These are phyloP conservation scores for Saccharomycopsis fibuligera DNA, from an alignment of 805 yeast genomes.

Conservation along the genomic window DNA sequence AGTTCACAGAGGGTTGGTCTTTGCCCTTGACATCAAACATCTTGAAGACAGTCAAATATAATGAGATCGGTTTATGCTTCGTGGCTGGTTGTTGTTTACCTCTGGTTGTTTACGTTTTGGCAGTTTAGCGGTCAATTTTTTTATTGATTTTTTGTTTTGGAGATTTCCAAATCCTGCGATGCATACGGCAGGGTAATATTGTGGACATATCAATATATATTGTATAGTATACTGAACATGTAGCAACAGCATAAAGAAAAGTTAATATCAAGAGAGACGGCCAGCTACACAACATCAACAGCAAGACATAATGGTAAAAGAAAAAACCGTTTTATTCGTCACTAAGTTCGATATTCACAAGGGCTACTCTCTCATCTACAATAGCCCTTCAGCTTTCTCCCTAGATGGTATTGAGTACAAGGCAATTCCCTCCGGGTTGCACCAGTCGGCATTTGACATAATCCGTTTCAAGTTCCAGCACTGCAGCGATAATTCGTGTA, in stretches of 20 bases:
- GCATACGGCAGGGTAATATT: too few species aligned
- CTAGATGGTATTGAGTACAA: conserved; percentile 11
- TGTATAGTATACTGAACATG: too few species aligned
- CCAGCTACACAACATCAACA: not conserved
- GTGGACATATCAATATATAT: too few species aligned
- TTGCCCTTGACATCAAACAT: too few species aligned
- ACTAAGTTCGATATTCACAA: conserved; percentile 17
- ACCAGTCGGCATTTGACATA: conserved; percentile 8
- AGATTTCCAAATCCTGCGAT: too few species aligned
- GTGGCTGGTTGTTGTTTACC: not conserved
- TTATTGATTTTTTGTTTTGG: too few species aligned
- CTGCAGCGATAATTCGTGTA: not conserved
- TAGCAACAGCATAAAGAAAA: too few species aligned
- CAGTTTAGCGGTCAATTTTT: not conserved
- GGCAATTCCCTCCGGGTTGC: conserved; percentile 20
- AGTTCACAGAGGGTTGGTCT: not conserved
- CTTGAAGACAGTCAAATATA: not conserved
- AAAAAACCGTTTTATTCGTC: conserved; percentile 1
- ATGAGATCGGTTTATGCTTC: not conserved
- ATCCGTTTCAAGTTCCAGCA: conserved; percentile 13
- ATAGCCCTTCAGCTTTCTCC: not conserved
- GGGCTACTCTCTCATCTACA: conserved; percentile 12
- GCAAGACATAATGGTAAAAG: not conserved
- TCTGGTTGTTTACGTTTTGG: not conserved
- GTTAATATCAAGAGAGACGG: not conserved